Base-by-base conservation (phyloP, 83 land plant species). In the Diphasiastrum complanatum region DNA sequence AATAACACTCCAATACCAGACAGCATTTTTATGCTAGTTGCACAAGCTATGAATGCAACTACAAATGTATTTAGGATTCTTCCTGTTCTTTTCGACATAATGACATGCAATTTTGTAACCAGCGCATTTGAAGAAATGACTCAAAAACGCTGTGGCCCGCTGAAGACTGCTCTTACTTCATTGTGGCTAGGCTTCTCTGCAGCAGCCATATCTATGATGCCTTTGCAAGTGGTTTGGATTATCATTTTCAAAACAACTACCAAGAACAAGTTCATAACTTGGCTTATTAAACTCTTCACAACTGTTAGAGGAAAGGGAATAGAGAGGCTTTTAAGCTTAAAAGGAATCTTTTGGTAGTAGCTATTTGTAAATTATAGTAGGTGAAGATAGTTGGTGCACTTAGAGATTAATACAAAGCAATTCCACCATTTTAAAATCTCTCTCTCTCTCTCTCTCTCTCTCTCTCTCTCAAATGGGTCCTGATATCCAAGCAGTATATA, bases 1-100 rank as follows among this genome's bases (percentile, higher is more conserved):
- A 19, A 35, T 23, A 65, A 53, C 30, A 65, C 68, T 16, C 68
- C 68, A 8, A 65, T 65, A n/a, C 68, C 68, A 0, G 25, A 54
- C 19, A 16, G 36, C 1, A 29, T 56, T 20, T 65, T 34, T 38
- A 22, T 33, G 16, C 45, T 33, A 12, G 34, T 65, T 35, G n/a
- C 61, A n/a, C 12, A 33, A 47, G 12, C 63, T 4, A 36, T 65
- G 18, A 31, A 61, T 25, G 62, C 63, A 1, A 24, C 62, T 6
- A 33, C 22, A 11, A 61, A 52, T 19, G 56, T 54, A 20, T 20
- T 54, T 6, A 41, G 5, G 4, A 25, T 53, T 0, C 60, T 65
- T 23, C 68, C 68, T 8, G 14, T 37, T 3, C 46, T 65, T 1
- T 36, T 34, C 26, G 56, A 33, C 45, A 54, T 65, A 5, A n/a